Percentiles rank a stretch among this genome's conserved stretches.
These are phyloP conservation scores for Didymella arachidicola DNA, from an alignment of 2,329 filamentous ascomycete genomes.

Conservation along the genomic window DNA sequence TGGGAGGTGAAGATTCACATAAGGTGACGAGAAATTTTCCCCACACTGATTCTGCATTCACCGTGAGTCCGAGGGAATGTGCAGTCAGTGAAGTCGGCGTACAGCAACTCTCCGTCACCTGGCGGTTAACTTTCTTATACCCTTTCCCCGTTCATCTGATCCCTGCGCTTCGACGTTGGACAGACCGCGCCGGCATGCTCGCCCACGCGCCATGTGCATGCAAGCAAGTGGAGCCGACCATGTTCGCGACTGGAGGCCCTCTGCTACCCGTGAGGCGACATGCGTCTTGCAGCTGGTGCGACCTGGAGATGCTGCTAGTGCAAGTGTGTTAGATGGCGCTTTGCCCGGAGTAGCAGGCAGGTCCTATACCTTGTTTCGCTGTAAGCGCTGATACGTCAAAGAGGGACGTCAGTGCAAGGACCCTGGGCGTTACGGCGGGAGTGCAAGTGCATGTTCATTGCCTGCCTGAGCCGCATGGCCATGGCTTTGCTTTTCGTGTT, in stretches of 20 bases:
- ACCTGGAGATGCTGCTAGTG: conserved; percentile 40
- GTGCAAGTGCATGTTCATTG: conserved; percentile 27
- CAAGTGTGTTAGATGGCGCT: conserved; percentile 37
- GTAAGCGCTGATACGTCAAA: conserved; percentile 42
- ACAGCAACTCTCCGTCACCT: conserved; percentile 12
- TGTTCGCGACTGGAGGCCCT: conserved; percentile 26
- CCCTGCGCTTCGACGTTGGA: conserved; percentile 38
- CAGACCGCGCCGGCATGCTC: conserved; percentile 38
- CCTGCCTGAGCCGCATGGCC: conserved; percentile 43
- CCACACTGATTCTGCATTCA: conserved; percentile 12
- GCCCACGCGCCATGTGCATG: conserved; percentile 43
- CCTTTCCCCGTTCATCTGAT: conserved; percentile 22
- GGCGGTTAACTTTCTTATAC: conserved; percentile 43
- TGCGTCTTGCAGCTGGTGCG: conserved; percentile 15
- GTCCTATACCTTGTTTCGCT: conserved; percentile 38
- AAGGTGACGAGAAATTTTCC: conserved; percentile 11
- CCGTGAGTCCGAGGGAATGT: conserved; percentile 20
- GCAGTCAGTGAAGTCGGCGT: conserved; percentile 30
- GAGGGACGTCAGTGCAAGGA: conserved; percentile 31
- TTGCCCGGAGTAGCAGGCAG: conserved; percentile 33
- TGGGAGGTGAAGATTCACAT: background rate
- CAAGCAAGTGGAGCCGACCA: conserved; percentile 34
- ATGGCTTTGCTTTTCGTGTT: conserved; percentile 37
- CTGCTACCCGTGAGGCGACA: conserved; percentile 29
- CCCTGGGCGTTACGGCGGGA: conserved; percentile 30